phyloP scores from a whole-genome alignment of 345 rosid genomes.

The Aethionema arabicum region DNA sequence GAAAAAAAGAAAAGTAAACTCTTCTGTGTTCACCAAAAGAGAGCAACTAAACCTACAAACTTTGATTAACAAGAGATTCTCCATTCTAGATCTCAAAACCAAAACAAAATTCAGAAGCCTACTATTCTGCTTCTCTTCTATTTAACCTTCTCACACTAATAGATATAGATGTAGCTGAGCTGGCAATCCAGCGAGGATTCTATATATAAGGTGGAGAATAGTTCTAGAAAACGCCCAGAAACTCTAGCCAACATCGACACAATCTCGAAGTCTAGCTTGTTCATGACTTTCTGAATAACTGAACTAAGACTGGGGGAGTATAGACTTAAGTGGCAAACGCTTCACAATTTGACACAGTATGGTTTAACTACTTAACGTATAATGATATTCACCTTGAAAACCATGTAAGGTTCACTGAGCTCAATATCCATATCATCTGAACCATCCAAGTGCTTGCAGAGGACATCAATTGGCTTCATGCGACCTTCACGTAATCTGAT shows the following conservation, averaged over 20 bases:
- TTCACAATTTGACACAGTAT: constrained; percentile 3
- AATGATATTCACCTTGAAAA: constrained; percentile 65
- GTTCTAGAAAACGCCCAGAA: background rate
- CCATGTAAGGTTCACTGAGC: constrained; percentile 81
- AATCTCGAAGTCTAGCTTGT: constrained; percentile 1
- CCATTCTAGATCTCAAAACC: constrained; percentile 4
- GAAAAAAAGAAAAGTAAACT: constrained; percentile 3
- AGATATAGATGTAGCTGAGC: background rate
- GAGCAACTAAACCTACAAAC: constrained; percentile 7
- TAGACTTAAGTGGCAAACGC: constrained; percentile 7
- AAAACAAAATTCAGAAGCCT: constrained; percentile 16
- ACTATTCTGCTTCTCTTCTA: constrained; percentile 1
- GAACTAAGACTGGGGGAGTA: constrained; percentile 6
- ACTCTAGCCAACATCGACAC: constrained; percentile 1
- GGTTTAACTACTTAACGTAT: too few species aligned
- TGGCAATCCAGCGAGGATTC: constrained; percentile 7
- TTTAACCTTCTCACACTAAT: constrained; percentile 6
- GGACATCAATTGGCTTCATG: constrained; percentile 77
- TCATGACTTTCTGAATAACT: constrained; percentile 24
- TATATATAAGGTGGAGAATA: background rate
- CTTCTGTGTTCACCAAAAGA: constrained; percentile 12
- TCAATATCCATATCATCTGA: constrained; percentile 81
- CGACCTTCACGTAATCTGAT: constrained; percentile 89
- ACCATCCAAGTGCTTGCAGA: constrained; percentile 79
- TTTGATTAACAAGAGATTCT: constrained; percentile 3